Evolutionary conservation across 1,139 yeast genomes (phyloP).

Genomic region (Suhomyces ambrosiae): DNA sequence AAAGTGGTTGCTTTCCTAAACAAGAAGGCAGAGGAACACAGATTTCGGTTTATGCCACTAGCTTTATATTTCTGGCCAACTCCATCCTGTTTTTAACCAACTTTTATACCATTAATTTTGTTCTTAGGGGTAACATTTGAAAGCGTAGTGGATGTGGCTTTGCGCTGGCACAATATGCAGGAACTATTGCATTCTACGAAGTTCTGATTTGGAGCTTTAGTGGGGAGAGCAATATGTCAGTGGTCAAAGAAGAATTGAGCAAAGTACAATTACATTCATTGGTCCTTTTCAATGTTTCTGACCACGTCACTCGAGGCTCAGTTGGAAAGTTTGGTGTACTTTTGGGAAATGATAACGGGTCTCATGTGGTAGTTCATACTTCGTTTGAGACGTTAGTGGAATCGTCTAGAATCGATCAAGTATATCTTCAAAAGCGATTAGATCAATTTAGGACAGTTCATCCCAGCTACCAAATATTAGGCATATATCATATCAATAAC

Average conservation of each 20-base stretch:
- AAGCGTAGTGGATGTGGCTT: too few relatives aligned
- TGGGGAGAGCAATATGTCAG: background rate
- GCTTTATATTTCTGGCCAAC: too few relatives aligned
- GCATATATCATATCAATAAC: slow-evolving; percentile 28
- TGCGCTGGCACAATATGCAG: too few relatives aligned
- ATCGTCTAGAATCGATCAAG: slow-evolving; percentile 22
- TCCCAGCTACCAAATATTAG: slow-evolving; percentile 32
- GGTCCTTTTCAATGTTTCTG: slow-evolving; percentile 32
- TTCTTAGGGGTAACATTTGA: too few relatives aligned
- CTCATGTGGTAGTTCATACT: slow-evolving; percentile 19
- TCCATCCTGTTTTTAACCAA: too few relatives aligned
- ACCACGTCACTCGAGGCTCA: slow-evolving; percentile 23
- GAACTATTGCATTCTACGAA: too few relatives aligned
- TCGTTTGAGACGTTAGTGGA: slow-evolving; percentile 28
- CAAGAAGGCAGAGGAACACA: too few relatives aligned
- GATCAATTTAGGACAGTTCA: slow-evolving; percentile 31
- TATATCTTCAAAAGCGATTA: slow-evolving; percentile 27
- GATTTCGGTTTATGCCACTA: too few relatives aligned
- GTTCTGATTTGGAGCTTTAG: too few relatives aligned
- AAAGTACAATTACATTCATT: slow-evolving; percentile 30
- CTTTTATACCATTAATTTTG: too few relatives aligned
- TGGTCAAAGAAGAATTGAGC: background rate
- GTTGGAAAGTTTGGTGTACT: slow-evolving; percentile 29
- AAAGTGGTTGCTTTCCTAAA: too few relatives aligned
- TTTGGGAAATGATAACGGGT: slow-evolving; percentile 25